Percentiles rank a stretch among this genome's conserved stretches.
These are phyloP conservation scores for Cucurbita argyrosperma DNA, from an alignment of 306 rosid species.

Conservation along the genomic window DNA sequence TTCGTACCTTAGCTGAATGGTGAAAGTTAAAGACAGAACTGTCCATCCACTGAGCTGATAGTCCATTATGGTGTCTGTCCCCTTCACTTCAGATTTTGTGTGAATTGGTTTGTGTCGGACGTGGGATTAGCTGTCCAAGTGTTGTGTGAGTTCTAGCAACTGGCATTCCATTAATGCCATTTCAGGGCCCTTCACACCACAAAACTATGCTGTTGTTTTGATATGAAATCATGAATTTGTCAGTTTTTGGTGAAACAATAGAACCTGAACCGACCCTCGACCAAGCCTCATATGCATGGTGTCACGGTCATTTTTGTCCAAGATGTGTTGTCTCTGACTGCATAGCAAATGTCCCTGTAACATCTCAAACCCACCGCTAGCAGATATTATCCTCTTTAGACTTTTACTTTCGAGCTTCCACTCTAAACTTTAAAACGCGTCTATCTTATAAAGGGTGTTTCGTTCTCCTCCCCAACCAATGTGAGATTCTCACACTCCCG, in stretches of 20 bases:
- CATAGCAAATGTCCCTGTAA: too few species aligned
- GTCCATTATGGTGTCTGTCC: not conserved
- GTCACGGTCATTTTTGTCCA: too few species aligned
- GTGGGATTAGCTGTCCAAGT: not conserved
- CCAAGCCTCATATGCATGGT: too few species aligned
- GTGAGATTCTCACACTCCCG: too few species aligned
- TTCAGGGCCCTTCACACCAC: not conserved
- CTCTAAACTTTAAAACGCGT: too few species aligned
- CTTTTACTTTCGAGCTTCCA: too few species aligned
- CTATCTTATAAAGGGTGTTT: too few species aligned
- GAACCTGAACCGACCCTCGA: not conserved
- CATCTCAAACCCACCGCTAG: too few species aligned
- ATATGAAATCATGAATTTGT: not conserved
- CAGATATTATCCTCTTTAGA: too few species aligned
- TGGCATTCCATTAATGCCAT: not conserved
- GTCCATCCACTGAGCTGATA: not conserved
- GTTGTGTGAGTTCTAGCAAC: too few species aligned
- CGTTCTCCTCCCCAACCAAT: too few species aligned
- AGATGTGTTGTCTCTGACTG: too few species aligned
- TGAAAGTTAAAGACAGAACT: not conserved
- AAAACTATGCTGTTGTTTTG: not conserved
- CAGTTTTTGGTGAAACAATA: not conserved
- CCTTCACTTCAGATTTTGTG: not conserved
- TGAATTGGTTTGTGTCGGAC: not conserved
- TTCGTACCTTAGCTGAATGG: not conserved